A percentile compares a stretch with the other conserved stretches of the same genome.
These are phyloP conservation scores for Pseudocercospora pini-densiflorae DNA, from an alignment of 2,329 filamentous ascomycete species.

Conservation along the genomic window DNA sequence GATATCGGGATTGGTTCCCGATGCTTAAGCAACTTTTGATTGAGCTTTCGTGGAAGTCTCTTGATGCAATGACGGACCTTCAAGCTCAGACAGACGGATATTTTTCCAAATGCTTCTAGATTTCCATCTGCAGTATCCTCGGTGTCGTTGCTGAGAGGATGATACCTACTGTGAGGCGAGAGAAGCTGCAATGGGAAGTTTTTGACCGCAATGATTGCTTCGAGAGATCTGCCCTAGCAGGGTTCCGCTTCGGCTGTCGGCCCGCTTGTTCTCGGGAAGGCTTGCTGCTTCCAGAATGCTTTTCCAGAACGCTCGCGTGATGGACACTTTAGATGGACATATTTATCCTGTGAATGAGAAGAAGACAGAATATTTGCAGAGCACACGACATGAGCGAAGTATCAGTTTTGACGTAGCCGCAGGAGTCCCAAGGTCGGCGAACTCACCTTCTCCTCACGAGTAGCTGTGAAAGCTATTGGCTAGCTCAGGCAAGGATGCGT, in stretches of 20 bases:
- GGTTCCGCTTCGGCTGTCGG: not conserved
- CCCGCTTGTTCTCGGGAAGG: not conserved
- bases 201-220: not conserved
- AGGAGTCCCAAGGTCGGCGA: not conserved
- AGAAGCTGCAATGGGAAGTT: not conserved
- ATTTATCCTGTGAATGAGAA: not conserved
- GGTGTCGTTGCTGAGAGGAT: not conserved
- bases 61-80: not conserved
- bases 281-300: not conserved
- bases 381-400: conserved; percentile 3
- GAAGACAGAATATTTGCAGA: not conserved
- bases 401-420: not conserved
- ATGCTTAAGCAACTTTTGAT: not conserved
- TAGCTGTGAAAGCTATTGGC: conserved; percentile 1
- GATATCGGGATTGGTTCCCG: not conserved
- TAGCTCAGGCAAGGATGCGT: not conserved
- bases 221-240: not conserved
- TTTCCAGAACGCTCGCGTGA: not conserved
- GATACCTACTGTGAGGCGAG: not conserved
- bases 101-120: not conserved
- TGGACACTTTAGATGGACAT: not conserved
- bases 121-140: not conserved
- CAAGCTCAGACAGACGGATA: not conserved
- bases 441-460: conserved; percentile 2
- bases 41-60: not conserved